Evolutionary conservation across 2,329 filamentous ascomycete species (phyloP).

Genomic region (Aspergillus hortae): DNA sequence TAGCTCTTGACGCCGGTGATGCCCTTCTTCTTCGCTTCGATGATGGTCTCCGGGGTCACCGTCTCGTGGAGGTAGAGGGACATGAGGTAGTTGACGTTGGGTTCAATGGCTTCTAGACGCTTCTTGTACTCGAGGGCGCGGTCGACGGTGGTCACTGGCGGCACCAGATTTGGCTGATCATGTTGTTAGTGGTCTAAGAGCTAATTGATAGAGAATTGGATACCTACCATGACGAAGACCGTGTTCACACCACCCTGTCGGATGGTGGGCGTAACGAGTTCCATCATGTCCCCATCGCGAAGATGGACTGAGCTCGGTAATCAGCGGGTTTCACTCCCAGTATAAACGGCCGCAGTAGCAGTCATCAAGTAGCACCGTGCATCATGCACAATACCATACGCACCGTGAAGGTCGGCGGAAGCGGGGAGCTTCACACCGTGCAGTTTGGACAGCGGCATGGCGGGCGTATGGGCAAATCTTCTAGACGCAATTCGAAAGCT

Average conservation of each 20-base stretch:
- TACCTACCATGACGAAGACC: constrained; percentile 51
- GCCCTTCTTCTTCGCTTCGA: constrained; percentile 68
- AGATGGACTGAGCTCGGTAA: constrained; percentile 55
- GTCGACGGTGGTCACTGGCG: constrained; percentile 59
- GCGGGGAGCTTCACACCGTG: constrained; percentile 54
- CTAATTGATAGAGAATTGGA: not conserved
- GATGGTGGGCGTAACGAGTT: constrained; percentile 53
- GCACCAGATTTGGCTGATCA: constrained; percentile 60
- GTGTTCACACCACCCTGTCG: constrained; percentile 64
- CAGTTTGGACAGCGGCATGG: constrained; percentile 33
- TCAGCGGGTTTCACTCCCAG: not conserved
- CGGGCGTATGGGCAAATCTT: not conserved
- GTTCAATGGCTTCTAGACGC: constrained; percentile 57
- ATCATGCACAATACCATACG: constrained; percentile 8
- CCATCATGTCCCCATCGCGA: constrained; percentile 63
- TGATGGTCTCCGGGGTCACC: constrained; percentile 66
- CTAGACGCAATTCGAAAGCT: not conserved
- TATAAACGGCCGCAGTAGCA: not conserved
- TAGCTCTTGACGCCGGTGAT: constrained; percentile 61
- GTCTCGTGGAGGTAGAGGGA: constrained; percentile 65
- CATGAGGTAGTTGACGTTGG: constrained; percentile 68
- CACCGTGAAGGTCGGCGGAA: constrained; percentile 61
- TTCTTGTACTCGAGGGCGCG: constrained; percentile 65
- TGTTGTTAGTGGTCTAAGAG: constrained; percentile 15
- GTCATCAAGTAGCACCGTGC: not conserved